Percentiles rank a stretch among this genome's conserved stretches.
Evolutionary conservation across 768 basidiomycete species (phyloP).

Genomic region (Xerocomus spinulosus): DNA sequence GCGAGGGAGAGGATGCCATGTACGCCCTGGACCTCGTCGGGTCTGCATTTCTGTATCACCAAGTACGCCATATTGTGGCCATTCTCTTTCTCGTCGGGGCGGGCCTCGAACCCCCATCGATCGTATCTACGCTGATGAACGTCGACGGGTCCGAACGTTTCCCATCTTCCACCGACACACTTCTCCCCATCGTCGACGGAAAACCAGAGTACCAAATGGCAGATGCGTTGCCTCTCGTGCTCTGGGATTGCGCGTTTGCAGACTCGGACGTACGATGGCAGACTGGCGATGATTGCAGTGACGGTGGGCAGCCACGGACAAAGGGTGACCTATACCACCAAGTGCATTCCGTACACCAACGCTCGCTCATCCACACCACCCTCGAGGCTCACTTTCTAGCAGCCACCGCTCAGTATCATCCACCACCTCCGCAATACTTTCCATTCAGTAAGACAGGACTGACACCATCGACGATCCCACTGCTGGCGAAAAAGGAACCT

Average conservation of each 20-base stretch:
- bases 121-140: slow-evolving; percentile 74
- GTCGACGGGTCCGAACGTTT: slow-evolving; percentile 36
- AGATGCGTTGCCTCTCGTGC: slow-evolving; percentile 81
- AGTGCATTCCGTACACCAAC: slow-evolving; percentile 49
- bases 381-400: slow-evolving; percentile 63
- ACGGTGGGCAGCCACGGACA: slow-evolving; percentile 20
- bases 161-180: slow-evolving; percentile 4
- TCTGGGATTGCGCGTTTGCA: slow-evolving; percentile 84
- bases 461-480: slow-evolving; percentile 18
- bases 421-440: slow-evolving; percentile 35
- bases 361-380: slow-evolving; percentile 60
- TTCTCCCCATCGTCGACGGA: slow-evolving; percentile 50
- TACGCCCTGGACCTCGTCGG: slow-evolving; percentile 84
- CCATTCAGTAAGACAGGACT: slow-evolving; percentile 31
- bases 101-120: slow-evolving; percentile 66
- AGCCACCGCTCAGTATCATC: slow-evolving; percentile 51
- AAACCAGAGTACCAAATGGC: slow-evolving; percentile 96
- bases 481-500: slow-evolving; percentile 10
- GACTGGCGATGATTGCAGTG: slow-evolving; percentile 39
- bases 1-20: slow-evolving; percentile 31
- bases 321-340: slow-evolving; percentile 46
- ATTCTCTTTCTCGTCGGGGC: slow-evolving; percentile 84
- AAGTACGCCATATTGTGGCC: slow-evolving; percentile 93
- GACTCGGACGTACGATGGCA: slow-evolving; percentile 70
- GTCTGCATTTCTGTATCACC: slow-evolving; percentile 89